Percentiles rank a stretch among this genome's conserved stretches.
phyloP scores from a whole-genome alignment of 2,329 filamentous ascomycete species.

The Phoma sp. region DNA sequence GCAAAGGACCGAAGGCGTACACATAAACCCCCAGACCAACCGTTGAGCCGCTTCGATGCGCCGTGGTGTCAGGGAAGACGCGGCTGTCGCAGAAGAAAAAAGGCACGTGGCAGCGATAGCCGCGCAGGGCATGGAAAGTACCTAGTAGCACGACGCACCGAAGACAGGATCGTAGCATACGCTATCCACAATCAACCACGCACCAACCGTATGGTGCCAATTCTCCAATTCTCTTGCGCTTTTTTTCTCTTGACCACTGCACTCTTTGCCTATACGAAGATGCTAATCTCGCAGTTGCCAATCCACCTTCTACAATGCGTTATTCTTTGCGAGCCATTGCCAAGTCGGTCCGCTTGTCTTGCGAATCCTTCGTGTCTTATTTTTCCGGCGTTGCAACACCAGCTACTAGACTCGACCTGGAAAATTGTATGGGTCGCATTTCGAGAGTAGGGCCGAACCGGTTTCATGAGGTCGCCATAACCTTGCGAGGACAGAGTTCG shows the following conservation, averaged over 20 bases:
- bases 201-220: neutral
- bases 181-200: neutral
- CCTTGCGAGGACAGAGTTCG: neutral
- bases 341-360: neutral
- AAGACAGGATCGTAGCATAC: neutral
- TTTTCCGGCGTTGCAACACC: neutral
- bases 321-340: neutral
- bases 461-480: slow-evolving; percentile 10
- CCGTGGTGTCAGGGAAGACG: neutral
- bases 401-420: slow-evolving; percentile 2
- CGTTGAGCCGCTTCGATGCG: neutral
- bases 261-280: neutral
- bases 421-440: neutral
- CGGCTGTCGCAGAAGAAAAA: neutral
- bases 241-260: neutral
- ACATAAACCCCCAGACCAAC: neutral
- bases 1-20: neutral
- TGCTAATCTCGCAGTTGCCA: neutral
- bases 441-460: slow-evolving; percentile 11
- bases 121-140: neutral
- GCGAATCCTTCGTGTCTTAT: neutral
- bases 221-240: neutral
- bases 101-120: neutral
- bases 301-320: neutral
- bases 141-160: neutral